A percentile compares a stretch with the other conserved stretches of the same genome.
These are phyloP conservation scores for Fusarium nanum DNA, from an alignment of 2,329 filamentous ascomycete species.

Conservation along the genomic window DNA sequence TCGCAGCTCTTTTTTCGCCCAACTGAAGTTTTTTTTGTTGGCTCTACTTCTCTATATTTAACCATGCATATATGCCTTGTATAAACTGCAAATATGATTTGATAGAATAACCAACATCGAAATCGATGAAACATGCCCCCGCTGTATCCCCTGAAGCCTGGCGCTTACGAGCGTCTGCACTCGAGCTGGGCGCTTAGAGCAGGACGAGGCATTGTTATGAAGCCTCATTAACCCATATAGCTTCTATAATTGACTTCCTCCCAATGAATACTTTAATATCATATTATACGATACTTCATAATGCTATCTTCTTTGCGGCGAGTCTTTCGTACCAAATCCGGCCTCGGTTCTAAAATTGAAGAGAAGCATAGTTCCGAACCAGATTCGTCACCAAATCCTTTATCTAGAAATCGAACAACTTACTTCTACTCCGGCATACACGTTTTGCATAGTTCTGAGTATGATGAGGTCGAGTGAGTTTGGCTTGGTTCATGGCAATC, in stretches of 20 bases:
- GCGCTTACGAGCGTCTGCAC: conserved; percentile 1
- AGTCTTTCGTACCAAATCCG: conserved; percentile 8
- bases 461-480: conserved; percentile 8
- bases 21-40: not conserved
- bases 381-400: accelerated
- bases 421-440: conserved; percentile 13
- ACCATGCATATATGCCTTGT: not conserved
- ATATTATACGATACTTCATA: not conserved
- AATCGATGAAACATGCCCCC: conserved; percentile 1
- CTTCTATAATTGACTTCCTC: not conserved
- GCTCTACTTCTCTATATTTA: not conserved
- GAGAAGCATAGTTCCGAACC: not conserved
- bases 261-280: not conserved
- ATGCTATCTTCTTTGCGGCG: conserved; percentile 14
- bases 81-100: not conserved
- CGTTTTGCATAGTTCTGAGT: not conserved
- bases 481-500: too few relatives aligned
- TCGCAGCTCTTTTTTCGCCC: not conserved
- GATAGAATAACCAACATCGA: not conserved
- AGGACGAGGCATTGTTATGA: not conserved
- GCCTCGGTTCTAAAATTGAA: not conserved
- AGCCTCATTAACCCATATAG: not conserved
- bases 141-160: not conserved
- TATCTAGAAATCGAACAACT: not conserved
- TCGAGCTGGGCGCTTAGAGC: conserved; percentile 19